Evolutionary conservation across 768 basidiomycete genomes (phyloP).

Genomic region (Tylopilus subfusipes): DNA sequence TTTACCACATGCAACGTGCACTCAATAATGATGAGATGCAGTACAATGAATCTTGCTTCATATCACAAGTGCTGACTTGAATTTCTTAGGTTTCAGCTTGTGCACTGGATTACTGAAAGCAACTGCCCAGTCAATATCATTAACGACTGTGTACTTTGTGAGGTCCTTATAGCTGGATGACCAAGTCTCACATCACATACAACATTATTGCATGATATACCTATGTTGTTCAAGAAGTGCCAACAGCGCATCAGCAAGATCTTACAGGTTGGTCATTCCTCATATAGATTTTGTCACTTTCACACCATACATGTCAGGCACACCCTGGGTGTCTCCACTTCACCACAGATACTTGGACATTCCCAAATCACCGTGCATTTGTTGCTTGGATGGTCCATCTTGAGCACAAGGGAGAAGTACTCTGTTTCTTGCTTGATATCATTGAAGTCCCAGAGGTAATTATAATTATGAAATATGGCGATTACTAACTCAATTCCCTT

Average conservation of each 20-base stretch:
- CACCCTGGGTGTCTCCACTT: not conserved
- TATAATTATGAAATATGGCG: not conserved
- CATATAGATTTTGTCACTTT: too few relatives aligned
- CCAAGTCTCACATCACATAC: too few relatives aligned
- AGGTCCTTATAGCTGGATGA: not conserved
- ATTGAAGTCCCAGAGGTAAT: not conserved
- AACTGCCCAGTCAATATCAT: constrained; percentile 1
- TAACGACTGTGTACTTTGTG: not conserved
- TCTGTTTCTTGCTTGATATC: not conserved
- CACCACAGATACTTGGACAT: not conserved
- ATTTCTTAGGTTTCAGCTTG: not conserved
- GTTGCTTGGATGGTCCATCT: constrained; percentile 3
- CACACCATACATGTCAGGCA: too few relatives aligned
- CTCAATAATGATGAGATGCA: not conserved
- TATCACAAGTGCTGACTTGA: not conserved
- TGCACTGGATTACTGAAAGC: constrained; percentile 1
- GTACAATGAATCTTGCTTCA: not conserved
- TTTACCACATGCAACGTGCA: not conserved
- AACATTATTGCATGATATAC: too few relatives aligned
- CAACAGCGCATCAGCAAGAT: too few relatives aligned
- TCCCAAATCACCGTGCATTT: not conserved
- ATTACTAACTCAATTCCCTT: not conserved
- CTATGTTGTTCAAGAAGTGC: too few relatives aligned
- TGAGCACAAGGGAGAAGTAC: not conserved
- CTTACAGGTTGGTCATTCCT: too few relatives aligned